Evolutionary conservation across 2,329 filamentous ascomycete species (phyloP), one percentile per base, ranked within the genome.

Genomic region (Curvularia hawaiiensis): DNA sequence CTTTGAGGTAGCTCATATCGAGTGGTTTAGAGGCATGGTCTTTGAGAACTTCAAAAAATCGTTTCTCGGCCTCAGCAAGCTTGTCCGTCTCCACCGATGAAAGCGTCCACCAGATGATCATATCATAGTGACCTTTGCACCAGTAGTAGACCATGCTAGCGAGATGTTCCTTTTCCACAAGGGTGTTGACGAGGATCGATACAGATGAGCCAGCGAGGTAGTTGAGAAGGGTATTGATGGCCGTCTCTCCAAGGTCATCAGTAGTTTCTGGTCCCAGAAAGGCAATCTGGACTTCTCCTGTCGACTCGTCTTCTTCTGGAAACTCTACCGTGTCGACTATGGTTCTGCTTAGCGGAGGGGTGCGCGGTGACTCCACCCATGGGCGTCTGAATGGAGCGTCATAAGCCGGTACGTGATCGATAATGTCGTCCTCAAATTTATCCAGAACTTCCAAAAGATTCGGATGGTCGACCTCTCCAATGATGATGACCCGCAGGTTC

Each of bases 191-290:
- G 6, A 99, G 81, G 1, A 99, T 83, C 0, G 94, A 94, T 3
- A 96, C 92, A 0, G 96, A 96, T 0, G 95, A 98, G 6, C 93
- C 95, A 61, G 91, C 92, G 18, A 99, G 85, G 70, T 98, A 99
- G 2, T 89, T 88, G 39, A 97, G 83, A 2, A 96, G 79, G 50
- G 96, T 86, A 61, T 90, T 90, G 3, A 97, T 79, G 1, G 93
- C 95, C 14, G 88, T 88, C 11, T 85, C 81, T 70, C 67, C 68
- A 35, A 76, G 58, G 40, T 85, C 76, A 66, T 97, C 88, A 52
- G 85, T 90, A 75, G 90, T 92, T 66, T 89, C 84, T 0, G 95
- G 95, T 0, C 95, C 95, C 54, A 98, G 87, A 78, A 96, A 97
- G 1, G 85, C 90, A 20, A 97, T 87, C 48, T 91, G 80, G 49